Evolutionary conservation across 495 filamentous ascomycete species (phyloP).

Genomic region (Aspergillus diversus): DNA sequence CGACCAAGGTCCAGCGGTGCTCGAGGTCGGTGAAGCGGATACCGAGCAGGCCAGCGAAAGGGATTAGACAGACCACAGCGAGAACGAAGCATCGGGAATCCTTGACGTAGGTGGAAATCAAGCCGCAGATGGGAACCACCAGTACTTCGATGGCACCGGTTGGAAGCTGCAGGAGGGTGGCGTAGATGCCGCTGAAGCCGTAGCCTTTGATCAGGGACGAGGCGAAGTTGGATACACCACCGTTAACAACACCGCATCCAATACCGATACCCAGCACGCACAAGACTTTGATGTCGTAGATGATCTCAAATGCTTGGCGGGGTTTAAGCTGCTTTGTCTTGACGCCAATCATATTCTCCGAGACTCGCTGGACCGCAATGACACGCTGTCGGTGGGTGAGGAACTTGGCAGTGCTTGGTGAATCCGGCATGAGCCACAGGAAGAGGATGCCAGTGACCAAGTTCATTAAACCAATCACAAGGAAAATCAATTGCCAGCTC

Average conservation of each 20-base stretch:
- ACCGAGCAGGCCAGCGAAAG: constrained; percentile 45
- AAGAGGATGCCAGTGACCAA: constrained; percentile 47
- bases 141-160: constrained; percentile 49
- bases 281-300: constrained; percentile 46
- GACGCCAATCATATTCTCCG: constrained; percentile 56
- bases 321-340: constrained; percentile 43
- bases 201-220: constrained; percentile 51
- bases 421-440: constrained; percentile 46
- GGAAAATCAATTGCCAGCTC: constrained; percentile 61
- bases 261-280: constrained; percentile 41
- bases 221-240: constrained; percentile 50
- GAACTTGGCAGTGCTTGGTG: constrained; percentile 43
- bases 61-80: constrained; percentile 37
- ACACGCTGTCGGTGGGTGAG: constrained; percentile 48
- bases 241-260: constrained; percentile 48
- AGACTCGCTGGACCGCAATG: constrained; percentile 46
- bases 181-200: constrained; percentile 40
- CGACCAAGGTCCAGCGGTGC: constrained; percentile 54
- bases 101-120: constrained; percentile 43
- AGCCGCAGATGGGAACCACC: constrained; percentile 40
- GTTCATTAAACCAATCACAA: constrained; percentile 56
- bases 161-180: constrained; percentile 51
- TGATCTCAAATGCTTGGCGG: constrained; percentile 40
- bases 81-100: constrained; percentile 49
- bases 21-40: constrained; percentile 46